Evolutionary conservation across 2,329 filamentous ascomycete genomes (phyloP).

Genomic region (Fusarium sp.): DNA sequence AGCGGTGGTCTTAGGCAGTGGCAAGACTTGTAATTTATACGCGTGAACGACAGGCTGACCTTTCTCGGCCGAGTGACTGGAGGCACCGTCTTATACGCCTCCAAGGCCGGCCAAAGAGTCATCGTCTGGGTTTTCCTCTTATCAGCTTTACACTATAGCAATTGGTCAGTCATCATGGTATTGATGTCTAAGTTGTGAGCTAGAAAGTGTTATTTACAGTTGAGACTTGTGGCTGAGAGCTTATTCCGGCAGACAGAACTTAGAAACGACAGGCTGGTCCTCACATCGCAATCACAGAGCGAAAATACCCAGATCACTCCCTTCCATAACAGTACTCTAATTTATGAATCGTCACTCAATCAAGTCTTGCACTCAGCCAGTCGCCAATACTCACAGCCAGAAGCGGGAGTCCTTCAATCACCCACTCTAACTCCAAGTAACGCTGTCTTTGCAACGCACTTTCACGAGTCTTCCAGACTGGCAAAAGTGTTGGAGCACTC

Average conservation of each 20-base stretch:
- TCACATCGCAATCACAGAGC: not conserved
- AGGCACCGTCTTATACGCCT: too few relatives aligned
- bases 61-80: too few relatives aligned
- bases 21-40: not conserved
- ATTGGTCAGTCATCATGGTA: too few relatives aligned
- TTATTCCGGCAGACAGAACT: too few relatives aligned
- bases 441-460: too few relatives aligned
- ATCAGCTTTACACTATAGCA: too few relatives aligned
- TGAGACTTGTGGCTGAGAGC: too few relatives aligned
- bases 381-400: not conserved
- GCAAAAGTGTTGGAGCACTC: not conserved
- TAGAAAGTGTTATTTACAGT: too few relatives aligned
- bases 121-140: too few relatives aligned
- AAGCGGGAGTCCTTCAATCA: not conserved
- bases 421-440: not conserved
- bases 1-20: not conserved
- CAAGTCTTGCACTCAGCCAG: accelerated
- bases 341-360: accelerated
- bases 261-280: too few relatives aligned
- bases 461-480: not conserved
- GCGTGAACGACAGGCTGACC: not conserved
- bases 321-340: accelerated
- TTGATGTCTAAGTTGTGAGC: too few relatives aligned
- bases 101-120: too few relatives aligned
- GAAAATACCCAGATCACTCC: not conserved